Evolutionary conservation across 2,329 filamentous ascomycete genomes (phyloP).

Genomic region (Colletotrichum noveboracense): DNA sequence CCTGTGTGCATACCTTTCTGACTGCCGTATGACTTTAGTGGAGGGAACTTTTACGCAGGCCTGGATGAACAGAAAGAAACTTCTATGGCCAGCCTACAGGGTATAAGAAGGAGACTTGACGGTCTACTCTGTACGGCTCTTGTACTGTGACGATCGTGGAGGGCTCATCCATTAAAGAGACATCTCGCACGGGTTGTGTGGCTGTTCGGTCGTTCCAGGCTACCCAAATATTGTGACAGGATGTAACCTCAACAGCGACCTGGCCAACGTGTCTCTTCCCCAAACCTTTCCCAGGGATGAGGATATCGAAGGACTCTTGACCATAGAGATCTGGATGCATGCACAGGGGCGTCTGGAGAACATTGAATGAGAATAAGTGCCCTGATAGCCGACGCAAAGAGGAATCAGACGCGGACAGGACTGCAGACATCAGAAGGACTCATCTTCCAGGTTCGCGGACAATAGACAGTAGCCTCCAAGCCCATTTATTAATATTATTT

Average conservation of each 20-base stretch:
- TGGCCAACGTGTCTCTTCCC: background rate
- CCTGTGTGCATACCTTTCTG: background rate
- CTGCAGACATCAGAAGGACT: background rate
- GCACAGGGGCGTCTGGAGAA: background rate
- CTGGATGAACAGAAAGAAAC: background rate
- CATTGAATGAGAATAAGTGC: background rate
- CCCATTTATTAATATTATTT: background rate
- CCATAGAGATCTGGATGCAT: background rate
- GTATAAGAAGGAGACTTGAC: background rate
- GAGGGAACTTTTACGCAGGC: background rate
- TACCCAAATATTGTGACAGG: background rate
- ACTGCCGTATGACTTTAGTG: background rate
- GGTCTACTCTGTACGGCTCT: background rate
- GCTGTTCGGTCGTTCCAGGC: background rate
- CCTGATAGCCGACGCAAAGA: background rate
- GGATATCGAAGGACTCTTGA: background rate
- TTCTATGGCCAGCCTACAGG: background rate
- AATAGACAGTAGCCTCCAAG: background rate
- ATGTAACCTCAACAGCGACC: background rate
- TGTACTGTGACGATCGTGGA: background rate
- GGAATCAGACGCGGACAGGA: background rate
- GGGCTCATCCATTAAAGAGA: background rate
- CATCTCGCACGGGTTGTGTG: background rate
- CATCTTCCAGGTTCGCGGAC: background rate
- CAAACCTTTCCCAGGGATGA: background rate